phyloP scores from a whole-genome alignment of 257 asterid genomes.

The Striga asiatica region DNA sequence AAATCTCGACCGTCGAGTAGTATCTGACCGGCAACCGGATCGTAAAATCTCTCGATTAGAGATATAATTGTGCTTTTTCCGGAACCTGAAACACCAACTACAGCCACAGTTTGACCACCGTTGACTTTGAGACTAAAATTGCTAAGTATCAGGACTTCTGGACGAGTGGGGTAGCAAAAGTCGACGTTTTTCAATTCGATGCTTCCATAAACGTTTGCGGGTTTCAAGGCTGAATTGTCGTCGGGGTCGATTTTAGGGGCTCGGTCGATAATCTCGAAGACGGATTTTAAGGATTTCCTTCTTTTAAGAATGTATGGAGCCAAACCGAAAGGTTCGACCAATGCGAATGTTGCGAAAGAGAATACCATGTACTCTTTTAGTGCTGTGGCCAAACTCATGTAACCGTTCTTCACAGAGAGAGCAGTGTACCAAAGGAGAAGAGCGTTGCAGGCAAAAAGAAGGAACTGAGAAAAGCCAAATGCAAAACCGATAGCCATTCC shows the following conservation, averaged over 20 bases:
- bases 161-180: conserved; percentile 89
- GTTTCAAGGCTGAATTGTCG: conserved; percentile 82
- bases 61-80: conserved; percentile 98
- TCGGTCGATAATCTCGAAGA: conserved; percentile 90
- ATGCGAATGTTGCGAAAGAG: conserved; percentile 96
- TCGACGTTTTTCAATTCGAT: conserved; percentile 84
- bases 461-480: conserved; percentile 96
- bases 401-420: conserved; percentile 51
- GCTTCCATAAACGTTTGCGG: conserved; percentile 97
- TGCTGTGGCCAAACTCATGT: conserved; percentile 64
- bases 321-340: conserved; percentile 97
- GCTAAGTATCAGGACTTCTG: conserved; percentile 90
- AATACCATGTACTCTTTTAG: conserved; percentile 94
- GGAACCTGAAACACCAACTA: conserved; percentile 97
- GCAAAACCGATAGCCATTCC: conserved; percentile 98
- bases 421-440: conserved; percentile 97
- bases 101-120: conserved; percentile 96
- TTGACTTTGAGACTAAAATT: conserved; percentile 91
- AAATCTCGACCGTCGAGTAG: conserved; percentile 86
- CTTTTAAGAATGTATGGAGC: conserved; percentile 97
- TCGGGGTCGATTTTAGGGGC: conserved; percentile 92
- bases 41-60: conserved; percentile 79
- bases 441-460: conserved; percentile 95
- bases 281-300: conserved; percentile 76
- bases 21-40: conserved; percentile 91